Evolutionary conservation across 139 green algal genomes (phyloP).

Genomic region (Haematococcus lacustris): DNA sequence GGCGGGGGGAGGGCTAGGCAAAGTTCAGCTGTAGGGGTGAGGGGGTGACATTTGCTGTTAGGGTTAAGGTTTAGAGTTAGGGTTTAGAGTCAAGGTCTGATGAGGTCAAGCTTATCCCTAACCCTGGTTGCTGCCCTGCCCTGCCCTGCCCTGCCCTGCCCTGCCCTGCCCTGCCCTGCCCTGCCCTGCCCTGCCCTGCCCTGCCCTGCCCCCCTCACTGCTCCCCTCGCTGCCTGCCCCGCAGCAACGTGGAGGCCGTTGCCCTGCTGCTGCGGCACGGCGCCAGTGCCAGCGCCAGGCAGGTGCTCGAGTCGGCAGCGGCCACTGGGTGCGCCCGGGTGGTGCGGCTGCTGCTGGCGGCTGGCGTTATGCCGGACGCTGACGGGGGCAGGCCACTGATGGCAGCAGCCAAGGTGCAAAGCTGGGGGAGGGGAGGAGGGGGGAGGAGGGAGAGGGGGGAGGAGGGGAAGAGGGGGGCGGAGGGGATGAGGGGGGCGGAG

Average conservation of each 20-base stretch:
- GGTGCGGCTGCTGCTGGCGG: constrained; percentile 1
- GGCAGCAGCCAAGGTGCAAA: not conserved
- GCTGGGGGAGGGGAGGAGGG: not conserved
- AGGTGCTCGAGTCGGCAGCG: constrained; percentile 2
- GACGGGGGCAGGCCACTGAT: constrained; percentile 1
- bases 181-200: too few relatives aligned
- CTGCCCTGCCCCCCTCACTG: not conserved
- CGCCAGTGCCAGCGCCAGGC: not conserved
- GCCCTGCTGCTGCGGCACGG: constrained; percentile 4
- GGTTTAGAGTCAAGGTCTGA: not conserved
- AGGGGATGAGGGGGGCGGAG: not conserved
- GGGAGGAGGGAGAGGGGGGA: not conserved
- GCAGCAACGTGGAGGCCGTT: constrained; percentile 6
- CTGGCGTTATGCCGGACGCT: not conserved
- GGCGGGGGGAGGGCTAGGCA: not conserved
- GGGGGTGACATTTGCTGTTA: too few relatives aligned
- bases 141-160: too few relatives aligned
- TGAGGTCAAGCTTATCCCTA: not conserved
- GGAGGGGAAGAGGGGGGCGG: not conserved
- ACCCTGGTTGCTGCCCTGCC: too few relatives aligned
- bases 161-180: too few relatives aligned
- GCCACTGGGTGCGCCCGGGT: not conserved
- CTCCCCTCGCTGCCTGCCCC: not conserved
- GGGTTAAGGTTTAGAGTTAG: not conserved
- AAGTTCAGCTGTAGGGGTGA: not conserved